Conservation (phyloP, 176 grass and related monocot species). For the Cenchrus americanus region DNA sequence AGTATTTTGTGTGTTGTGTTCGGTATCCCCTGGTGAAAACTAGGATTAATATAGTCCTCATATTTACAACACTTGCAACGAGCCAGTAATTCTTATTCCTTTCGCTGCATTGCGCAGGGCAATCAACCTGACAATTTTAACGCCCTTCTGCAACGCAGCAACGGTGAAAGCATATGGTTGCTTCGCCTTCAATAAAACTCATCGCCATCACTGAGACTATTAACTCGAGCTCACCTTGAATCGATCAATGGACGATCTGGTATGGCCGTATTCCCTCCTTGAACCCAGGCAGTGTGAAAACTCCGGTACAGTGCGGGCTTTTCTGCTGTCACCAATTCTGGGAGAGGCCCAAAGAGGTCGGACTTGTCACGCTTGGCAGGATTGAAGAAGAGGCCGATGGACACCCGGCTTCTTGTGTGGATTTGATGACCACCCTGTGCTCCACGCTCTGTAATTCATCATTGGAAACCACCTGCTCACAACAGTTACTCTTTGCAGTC, state of each 20-base stretch:
- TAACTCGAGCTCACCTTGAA: slow-evolving; percentile 19
- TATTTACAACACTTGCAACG: not conserved
- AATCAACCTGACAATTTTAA: not conserved
- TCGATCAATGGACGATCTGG: not conserved
- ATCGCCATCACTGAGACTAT: not conserved
- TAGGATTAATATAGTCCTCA: not conserved
- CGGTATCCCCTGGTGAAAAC: not conserved
- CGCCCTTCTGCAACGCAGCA: not conserved
- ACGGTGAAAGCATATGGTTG: not conserved
- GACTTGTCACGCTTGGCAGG: slow-evolving; percentile 19
- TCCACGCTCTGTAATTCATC: slow-evolving; percentile 49
- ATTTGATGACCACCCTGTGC: slow-evolving; percentile 55
- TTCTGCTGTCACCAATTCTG: slow-evolving; percentile 39
- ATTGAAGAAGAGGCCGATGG: slow-evolving; percentile 53
- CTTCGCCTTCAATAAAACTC: not conserved
- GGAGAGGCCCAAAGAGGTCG: slow-evolving; percentile 42
- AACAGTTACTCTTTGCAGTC: not conserved
- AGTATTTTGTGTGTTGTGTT: not conserved
- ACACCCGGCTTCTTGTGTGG: slow-evolving; percentile 44
- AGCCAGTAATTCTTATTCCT: not conserved
- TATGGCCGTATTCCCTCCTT: slow-evolving; percentile 21
- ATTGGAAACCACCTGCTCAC: slow-evolving; percentile 47
- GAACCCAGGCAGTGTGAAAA: slow-evolving; percentile 39
- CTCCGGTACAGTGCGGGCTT: slow-evolving; percentile 39
- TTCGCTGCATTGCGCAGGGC: not conserved